These are phyloP conservation scores for Penicillium sp. DNA, from an alignment of 2,329 filamentous ascomycete genomes.

Conservation along the genomic window DNA sequence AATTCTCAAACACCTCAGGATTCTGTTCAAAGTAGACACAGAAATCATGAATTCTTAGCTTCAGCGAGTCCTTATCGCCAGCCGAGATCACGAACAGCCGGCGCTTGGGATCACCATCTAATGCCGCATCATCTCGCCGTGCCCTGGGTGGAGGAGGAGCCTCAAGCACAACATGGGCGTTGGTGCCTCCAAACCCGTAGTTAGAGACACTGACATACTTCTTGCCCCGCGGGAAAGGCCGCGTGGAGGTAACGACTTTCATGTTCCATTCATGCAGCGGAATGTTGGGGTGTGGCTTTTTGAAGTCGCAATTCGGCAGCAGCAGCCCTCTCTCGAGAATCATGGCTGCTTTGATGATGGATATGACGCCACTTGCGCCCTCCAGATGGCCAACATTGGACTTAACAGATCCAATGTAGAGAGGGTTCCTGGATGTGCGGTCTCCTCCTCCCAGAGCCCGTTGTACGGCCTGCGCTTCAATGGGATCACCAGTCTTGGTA, in stretches of 20 bases:
- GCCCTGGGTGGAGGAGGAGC: slow-evolving; percentile 13
- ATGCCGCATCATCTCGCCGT: slow-evolving; percentile 10
- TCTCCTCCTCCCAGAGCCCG: slow-evolving; percentile 19
- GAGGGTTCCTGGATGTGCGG: slow-evolving; percentile 18
- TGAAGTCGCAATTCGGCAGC: slow-evolving; percentile 30
- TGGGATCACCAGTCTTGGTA: slow-evolving; percentile 57
- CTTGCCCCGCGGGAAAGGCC: slow-evolving; percentile 31
- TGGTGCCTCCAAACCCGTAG: slow-evolving; percentile 34
- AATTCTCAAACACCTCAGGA: slow-evolving; percentile 25
- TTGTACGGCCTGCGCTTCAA: slow-evolving; percentile 41
- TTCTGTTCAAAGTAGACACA: slow-evolving; percentile 28
- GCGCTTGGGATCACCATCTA: slow-evolving; percentile 20
- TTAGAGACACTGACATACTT: slow-evolving; percentile 30
- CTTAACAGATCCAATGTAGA: slow-evolving; percentile 30
- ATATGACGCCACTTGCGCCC: slow-evolving; percentile 29
- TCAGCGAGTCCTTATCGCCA: slow-evolving; percentile 29
- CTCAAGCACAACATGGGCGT: slow-evolving; percentile 31
- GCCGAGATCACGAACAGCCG: slow-evolving; percentile 29
- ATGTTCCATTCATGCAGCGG: slow-evolving; percentile 27
- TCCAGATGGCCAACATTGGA: slow-evolving; percentile 40
- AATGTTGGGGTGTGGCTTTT: slow-evolving; percentile 32
- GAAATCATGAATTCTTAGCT: slow-evolving; percentile 25
- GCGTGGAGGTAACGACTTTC: slow-evolving; percentile 21
- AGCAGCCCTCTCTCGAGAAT: slow-evolving; percentile 28
- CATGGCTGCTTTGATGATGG: slow-evolving; percentile 34